Base-by-base conservation (phyloP, 139 green algal genomes). In the Chlorella sp. region DNA sequence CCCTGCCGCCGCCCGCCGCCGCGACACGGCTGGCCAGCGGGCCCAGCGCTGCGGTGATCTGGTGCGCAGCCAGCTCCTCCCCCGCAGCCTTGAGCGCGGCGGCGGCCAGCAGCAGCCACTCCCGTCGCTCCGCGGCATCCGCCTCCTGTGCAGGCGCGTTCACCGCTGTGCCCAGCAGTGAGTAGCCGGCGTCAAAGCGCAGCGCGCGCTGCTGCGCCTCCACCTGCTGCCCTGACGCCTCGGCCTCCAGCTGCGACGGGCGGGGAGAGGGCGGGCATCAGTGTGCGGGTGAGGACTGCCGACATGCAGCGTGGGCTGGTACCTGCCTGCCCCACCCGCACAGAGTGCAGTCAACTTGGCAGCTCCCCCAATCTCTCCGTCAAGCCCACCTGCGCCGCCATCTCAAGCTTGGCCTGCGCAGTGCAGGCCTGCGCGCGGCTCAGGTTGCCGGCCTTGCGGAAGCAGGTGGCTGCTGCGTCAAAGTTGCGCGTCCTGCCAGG, bases 151-250 rank as follows among this genome's bases (percentile, higher is more conserved):
- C 5, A 1, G 62, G 62, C 38, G 78, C 62, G 39, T 83, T 74
- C 11, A 83, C 62, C 1, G 78, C 78, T 1, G 62, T 83, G 60
- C 38, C 78, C 28, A 83, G 78, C 62, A 83, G 78, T 11, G 39
- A 15, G 38, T 83, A 83, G 26, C 78, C 78, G 26, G 78, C 78
- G 15, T 83, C 78, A 73, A 83, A 74, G 36, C 60, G 78, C 60
- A 74, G 60, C 1, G 62, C 16, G 26, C 51, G 60, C 78, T 23
- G 60, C 12, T 56, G 26, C 62, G 60, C 78, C 16, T 73, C 78
- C 23, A 74, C 78, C 36, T 70, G 34, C 76, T 41, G 76, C 34
- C 75, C 47, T 3, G 67, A 28, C 32, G 67, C 67, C 32, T 16
- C 67, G 2, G 12, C 30, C 9, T 47, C 34, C 30, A 47, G 32